These are phyloP conservation scores for Nadsonia starkeyi-henricii DNA, from an alignment of 1,139 yeast genomes.

Conservation along the genomic window DNA sequence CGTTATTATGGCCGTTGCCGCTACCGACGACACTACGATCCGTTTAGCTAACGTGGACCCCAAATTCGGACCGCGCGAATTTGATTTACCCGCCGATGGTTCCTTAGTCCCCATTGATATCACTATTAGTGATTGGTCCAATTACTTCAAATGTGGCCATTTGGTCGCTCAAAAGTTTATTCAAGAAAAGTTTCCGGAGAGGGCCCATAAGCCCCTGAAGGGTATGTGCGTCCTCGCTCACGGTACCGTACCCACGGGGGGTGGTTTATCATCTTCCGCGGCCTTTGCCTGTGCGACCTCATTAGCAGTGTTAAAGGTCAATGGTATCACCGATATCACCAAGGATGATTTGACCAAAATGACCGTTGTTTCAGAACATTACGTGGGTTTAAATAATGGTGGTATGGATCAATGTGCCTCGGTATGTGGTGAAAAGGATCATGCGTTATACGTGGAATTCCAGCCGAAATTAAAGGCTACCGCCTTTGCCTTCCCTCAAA, in stretches of 20 bases:
- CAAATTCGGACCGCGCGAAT: slow-evolving; percentile 27
- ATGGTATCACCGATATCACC: slow-evolving; percentile 32
- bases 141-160: slow-evolving; percentile 55
- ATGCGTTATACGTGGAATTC: slow-evolving; percentile 50
- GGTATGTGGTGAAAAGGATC: slow-evolving; percentile 46
- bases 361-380: slow-evolving; percentile 58
- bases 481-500: slow-evolving; percentile 42
- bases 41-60: slow-evolving; percentile 32
- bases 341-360: slow-evolving; percentile 44
- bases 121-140: slow-evolving; percentile 43
- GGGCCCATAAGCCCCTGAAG: slow-evolving; percentile 10
- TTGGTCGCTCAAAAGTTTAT: slow-evolving; percentile 46
- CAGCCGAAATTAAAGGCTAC: slow-evolving; percentile 43
- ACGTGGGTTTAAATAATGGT: slow-evolving; percentile 62
- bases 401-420: slow-evolving; percentile 75
- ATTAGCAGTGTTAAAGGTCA: slow-evolving; percentile 42
- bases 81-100: slow-evolving; percentile 33
- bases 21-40: slow-evolving; percentile 23
- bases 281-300: slow-evolving; percentile 61
- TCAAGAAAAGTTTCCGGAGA: slow-evolving; percentile 15
- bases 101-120: slow-evolving; percentile 35
- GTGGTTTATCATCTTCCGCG: slow-evolving; percentile 60
- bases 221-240: slow-evolving; percentile 44
- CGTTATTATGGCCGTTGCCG: slow-evolving; percentile 40
- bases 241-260: slow-evolving; percentile 63